These are phyloP conservation scores for Carex littledalei DNA, from an alignment of 176 grass and related monocot genomes.

Conservation along the genomic window DNA sequence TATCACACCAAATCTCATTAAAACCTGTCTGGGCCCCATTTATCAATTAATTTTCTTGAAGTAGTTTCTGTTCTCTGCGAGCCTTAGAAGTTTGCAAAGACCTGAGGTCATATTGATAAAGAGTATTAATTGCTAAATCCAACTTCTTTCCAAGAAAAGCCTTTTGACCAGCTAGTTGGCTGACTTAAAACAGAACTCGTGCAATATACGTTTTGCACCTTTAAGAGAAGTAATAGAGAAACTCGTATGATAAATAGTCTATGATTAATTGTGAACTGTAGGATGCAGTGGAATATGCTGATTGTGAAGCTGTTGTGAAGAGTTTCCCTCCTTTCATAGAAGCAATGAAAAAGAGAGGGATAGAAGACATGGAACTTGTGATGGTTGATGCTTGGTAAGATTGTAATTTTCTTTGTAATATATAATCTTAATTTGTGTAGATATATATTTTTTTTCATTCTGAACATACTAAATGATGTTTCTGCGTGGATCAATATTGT, in stretches of 20 bases:
- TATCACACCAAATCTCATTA: not conserved
- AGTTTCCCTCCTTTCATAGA: slow-evolving; percentile 89
- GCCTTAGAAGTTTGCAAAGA: not conserved
- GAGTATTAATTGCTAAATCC: not conserved
- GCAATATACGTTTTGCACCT: not conserved
- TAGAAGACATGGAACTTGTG: slow-evolving; percentile 99
- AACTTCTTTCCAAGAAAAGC: not conserved
- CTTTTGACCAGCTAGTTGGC: not conserved
- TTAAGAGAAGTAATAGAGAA: not conserved
- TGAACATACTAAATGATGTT: not conserved
- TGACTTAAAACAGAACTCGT: not conserved
- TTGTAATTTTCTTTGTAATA: not conserved
- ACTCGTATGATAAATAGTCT: not conserved
- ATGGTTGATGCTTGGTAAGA: slow-evolving; percentile 99
- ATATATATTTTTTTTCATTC: not conserved
- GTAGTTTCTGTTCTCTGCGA: not conserved
- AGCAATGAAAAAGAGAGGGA: slow-evolving; percentile 98
- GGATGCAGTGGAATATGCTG: slow-evolving; percentile 98
- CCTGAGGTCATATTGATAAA: not conserved
- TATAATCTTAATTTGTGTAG: not conserved
- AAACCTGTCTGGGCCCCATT: not conserved
- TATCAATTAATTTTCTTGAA: not conserved
- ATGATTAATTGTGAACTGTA: slow-evolving; percentile 34
- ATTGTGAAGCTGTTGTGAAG: slow-evolving; percentile 96
- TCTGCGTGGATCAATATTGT: not conserved